These are phyloP conservation scores for Persicaria tinctoria DNA, from an alignment of 148 eudicot genomes.

Conservation along the genomic window DNA sequence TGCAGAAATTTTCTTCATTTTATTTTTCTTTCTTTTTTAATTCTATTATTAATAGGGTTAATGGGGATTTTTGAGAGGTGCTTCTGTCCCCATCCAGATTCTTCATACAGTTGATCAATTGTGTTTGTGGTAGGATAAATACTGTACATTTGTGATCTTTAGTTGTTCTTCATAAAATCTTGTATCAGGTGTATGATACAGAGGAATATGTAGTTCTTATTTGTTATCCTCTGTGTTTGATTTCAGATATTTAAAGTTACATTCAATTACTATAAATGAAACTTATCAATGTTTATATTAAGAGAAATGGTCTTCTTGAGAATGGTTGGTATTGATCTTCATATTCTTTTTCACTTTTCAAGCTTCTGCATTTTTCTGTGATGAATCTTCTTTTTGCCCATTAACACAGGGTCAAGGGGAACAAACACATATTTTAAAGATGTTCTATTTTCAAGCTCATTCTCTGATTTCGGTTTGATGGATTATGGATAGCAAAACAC, in stretches of 20 bases:
- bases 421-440: no score
- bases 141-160: constrained; percentile 10
- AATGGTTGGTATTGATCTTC: background rate
- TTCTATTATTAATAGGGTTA: background rate
- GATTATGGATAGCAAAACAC: no score
- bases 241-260: background rate
- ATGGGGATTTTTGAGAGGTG: constrained; percentile 14
- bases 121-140: background rate
- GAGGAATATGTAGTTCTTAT: background rate
- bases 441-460: no score
- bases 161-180: constrained; percentile 4
- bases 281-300: background rate
- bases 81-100: constrained; percentile 14
- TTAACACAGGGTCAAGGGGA: no score
- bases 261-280: background rate
- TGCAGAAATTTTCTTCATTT: background rate
- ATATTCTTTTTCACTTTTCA: background rate
- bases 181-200: constrained; percentile 9
- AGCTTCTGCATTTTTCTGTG: background rate
- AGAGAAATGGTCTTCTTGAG: no score
- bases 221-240: background rate
- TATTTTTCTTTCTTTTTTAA: background rate
- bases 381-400: background rate
- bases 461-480: no score
- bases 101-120: background rate